Evolutionary conservation across 805 yeast species (phyloP).

Genomic region (Wilhelminamyces savonicus): DNA sequence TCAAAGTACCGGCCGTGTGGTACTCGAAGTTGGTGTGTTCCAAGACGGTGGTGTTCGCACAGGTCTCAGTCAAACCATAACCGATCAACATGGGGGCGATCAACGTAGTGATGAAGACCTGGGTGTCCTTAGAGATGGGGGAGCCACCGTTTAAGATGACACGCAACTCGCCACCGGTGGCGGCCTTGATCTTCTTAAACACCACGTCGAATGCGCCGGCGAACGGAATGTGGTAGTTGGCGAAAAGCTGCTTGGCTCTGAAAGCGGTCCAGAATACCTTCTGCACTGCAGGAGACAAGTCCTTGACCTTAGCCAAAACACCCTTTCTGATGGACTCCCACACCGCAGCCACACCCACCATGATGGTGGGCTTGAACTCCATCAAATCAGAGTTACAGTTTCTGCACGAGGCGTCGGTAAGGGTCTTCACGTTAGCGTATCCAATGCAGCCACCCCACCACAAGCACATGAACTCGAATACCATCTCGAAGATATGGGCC

Average conservation of each 20-base stretch:
- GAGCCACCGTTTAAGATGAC: slow-evolving; percentile 87
- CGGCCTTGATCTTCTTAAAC: slow-evolving; percentile 84
- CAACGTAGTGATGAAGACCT: slow-evolving; percentile 67
- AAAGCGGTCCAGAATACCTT: slow-evolving; percentile 86
- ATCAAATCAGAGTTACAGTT: slow-evolving; percentile 86
- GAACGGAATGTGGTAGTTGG: slow-evolving; percentile 68
- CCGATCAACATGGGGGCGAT: slow-evolving; percentile 88
- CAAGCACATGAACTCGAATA: slow-evolving; percentile 70
- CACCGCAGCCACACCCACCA: slow-evolving; percentile 99
- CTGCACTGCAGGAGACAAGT: slow-evolving; percentile 60
- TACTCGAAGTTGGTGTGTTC: slow-evolving; percentile 60
- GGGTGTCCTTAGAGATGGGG: slow-evolving; percentile 76
- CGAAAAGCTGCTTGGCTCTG: slow-evolving; percentile 62
- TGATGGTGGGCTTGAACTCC: slow-evolving; percentile 81
- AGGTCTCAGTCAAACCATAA: slow-evolving; percentile 94
- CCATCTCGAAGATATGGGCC: slow-evolving; percentile 93
- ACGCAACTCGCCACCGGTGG: slow-evolving; percentile 88
- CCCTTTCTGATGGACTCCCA: slow-evolving; percentile 97
- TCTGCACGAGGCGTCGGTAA: slow-evolving; percentile 73
- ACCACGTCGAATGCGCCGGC: slow-evolving; percentile 65
- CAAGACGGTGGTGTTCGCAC: slow-evolving; percentile 76
- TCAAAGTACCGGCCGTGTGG: slow-evolving; percentile 77
- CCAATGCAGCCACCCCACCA: slow-evolving; percentile 91
- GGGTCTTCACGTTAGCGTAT: slow-evolving; percentile 88
- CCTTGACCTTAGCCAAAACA: slow-evolving; percentile 65